phyloP scores from a whole-genome alignment of 2,329 filamentous ascomycete genomes.

The Pezicula rhizophila region DNA sequence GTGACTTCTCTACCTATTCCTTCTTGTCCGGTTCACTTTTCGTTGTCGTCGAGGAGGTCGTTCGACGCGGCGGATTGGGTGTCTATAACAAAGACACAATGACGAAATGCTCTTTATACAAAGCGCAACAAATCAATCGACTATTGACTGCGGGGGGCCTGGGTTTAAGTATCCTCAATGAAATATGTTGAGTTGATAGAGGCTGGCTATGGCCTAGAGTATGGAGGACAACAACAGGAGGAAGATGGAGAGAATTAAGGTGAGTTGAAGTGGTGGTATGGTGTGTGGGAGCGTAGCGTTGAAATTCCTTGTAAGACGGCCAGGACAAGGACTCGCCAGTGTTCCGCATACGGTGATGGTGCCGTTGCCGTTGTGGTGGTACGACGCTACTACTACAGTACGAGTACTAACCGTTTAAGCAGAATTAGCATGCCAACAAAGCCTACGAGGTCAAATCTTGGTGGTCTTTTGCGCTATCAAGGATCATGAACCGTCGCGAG shows the following conservation, averaged over 20 bases:
- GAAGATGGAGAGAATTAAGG: slow-evolving; percentile 5
- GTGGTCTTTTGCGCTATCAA: no score
- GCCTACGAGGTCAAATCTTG: no score
- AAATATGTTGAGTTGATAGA: slow-evolving; percentile 7
- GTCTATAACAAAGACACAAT: neutral
- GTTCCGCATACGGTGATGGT: neutral
- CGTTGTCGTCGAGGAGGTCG: neutral
- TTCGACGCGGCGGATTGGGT: neutral
- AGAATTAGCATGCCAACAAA: no score
- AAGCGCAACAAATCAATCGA: neutral
- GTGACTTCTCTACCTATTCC: slow-evolving; percentile 23
- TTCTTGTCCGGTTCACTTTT: slow-evolving; percentile 10
- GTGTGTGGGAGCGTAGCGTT: neutral
- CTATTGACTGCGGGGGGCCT: neutral
- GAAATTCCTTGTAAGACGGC: neutral
- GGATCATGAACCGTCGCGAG: neutral
- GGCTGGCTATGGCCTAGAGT: slow-evolving; percentile 26
- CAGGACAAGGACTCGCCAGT: neutral
- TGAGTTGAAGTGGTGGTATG: neutral
- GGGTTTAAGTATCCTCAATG: slow-evolving; percentile 3
- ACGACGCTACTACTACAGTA: no score
- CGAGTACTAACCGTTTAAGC: no score
- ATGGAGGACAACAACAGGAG: slow-evolving; percentile 9
- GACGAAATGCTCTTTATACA: neutral
- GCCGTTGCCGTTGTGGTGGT: no score